These are phyloP conservation scores for Myrica gale DNA, from an alignment of 306 rosid genomes.

Conservation along the genomic window DNA sequence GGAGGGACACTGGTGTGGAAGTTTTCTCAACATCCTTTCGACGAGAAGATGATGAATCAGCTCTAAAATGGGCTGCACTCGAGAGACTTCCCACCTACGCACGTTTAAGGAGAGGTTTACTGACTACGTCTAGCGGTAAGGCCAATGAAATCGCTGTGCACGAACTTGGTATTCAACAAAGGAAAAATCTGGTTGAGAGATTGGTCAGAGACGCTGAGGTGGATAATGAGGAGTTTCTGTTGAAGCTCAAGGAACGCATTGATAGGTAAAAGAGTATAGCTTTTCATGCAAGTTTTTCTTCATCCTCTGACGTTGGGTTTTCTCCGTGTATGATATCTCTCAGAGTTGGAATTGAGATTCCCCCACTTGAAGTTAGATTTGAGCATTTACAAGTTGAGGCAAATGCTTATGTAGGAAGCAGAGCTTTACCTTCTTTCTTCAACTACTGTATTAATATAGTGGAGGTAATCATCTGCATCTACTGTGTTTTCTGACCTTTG, in stretches of 20 bases:
- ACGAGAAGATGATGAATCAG: constrained; percentile 31
- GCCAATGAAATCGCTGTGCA: constrained; percentile 20
- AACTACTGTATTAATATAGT: constrained; percentile 38
- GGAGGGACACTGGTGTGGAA: constrained; percentile 18
- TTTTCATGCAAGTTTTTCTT: too few relatives aligned
- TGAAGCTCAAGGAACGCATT: constrained; percentile 26
- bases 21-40: constrained; percentile 20
- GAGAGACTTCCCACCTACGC: constrained; percentile 33
- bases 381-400: constrained; percentile 64
- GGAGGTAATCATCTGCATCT: constrained; percentile 30
- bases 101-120: constrained; percentile 34
- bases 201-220: constrained; percentile 21
- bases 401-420: constrained; percentile 61
- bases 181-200: constrained; percentile 29
- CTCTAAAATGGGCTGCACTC: constrained; percentile 41
- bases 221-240: constrained; percentile 29
- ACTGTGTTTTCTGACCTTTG: neutral
- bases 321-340: too few relatives aligned
- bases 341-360: constrained; percentile 53
- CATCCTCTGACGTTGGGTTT: too few relatives aligned
- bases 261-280: constrained; percentile 14
- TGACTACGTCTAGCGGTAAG: constrained; percentile 13
- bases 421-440: constrained; percentile 57
- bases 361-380: constrained; percentile 68
- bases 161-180: constrained; percentile 18